Evolutionary conservation across 1,139 yeast genomes (phyloP), one percentile per base, ranked within the genome.

Genomic region (Sugiyamaella japonica): DNA sequence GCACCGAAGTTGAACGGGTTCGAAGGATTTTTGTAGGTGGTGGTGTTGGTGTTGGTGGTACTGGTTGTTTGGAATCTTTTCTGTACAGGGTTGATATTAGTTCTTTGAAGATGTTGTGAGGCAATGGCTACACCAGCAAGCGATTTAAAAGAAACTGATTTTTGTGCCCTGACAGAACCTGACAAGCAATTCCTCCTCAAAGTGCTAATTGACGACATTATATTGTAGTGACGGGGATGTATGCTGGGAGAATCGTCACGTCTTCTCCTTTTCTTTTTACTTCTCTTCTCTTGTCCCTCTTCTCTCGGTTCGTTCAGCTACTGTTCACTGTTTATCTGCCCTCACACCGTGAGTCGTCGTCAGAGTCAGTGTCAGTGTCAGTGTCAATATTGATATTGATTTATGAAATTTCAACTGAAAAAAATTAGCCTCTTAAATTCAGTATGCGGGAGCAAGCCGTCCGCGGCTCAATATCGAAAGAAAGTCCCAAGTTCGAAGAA

Each of bases 1-100:
- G 53, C 55, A 17, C 69, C 66, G 49, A 62, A 66, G 40, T 74
- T 75, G 38, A 60, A 60, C 15, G 68, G 58, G 46, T 61, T 57
- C 25, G 31, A 37, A 13, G 63, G 66, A 20, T 25, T 45, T 20
- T 43, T 56, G 50, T 42, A 59, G 39, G 41, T 36, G 12, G 28
- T 31, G 23, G 34, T 7, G n/a, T 32, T 13, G 15, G 45, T 34
- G n/a, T 20, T 20, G 3, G 25, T 20, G 6, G 25, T 20, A 20
- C 25, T 20, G n/a, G 51, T 38, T n/a, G 34, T 20, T n/a, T 48
- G 51, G 29, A 39, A 31, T 17, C 51, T 29, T 17, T 28, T 48
- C 9, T 45, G 49, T n/a, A 13, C 13, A 2, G 23, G 2, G 6
- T 31, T 31, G 36, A 31, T 31, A 39, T 39, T 20, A 38, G 25